Evolutionary conservation across 208 protist species (phyloP).

Genomic region (Angomonas deanei): DNA sequence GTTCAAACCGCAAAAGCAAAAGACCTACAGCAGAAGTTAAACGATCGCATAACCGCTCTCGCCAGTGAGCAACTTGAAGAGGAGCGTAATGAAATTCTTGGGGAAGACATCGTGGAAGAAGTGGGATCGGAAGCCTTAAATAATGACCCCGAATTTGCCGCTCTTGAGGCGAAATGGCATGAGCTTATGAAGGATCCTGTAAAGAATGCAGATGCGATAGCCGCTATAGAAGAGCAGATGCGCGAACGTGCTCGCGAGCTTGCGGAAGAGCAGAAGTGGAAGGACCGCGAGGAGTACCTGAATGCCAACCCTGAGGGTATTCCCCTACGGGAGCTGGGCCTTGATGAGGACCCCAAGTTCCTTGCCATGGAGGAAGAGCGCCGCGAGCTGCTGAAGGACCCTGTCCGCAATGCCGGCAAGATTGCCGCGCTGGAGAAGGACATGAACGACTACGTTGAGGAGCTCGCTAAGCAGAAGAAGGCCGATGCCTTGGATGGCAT

Average conservation of each 20-base stretch:
- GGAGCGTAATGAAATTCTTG: conserved; percentile 40
- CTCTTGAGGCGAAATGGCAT: conserved; percentile 39
- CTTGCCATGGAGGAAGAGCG: conserved; percentile 13
- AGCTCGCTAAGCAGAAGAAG: conserved; percentile 28
- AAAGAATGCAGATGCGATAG: conserved; percentile 25
- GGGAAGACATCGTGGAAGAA: conserved; percentile 55
- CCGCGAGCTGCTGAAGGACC: conserved; percentile 3
- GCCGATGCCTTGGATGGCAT: conserved; percentile 14
- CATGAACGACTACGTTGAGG: conserved; percentile 32
- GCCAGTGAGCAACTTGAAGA: conserved; percentile 17
- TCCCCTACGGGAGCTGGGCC: conserved; percentile 26
- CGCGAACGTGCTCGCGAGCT: conserved; percentile 42
- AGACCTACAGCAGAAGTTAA: conserved; percentile 10
- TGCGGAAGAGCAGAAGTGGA: conserved; percentile 15
- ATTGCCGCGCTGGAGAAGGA: conserved; percentile 17
- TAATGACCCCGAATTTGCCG: conserved; percentile 43
- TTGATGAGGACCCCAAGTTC: conserved; percentile 41
- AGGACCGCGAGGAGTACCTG: conserved; percentile 23
- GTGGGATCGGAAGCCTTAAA: conserved; percentile 45
- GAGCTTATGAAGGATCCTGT: conserved; percentile 29
- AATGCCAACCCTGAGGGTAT: conserved; percentile 43
- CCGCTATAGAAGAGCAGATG: conserved; percentile 39
- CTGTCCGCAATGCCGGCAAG: conserved; percentile 32
- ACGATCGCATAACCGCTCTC: conserved; percentile 13
- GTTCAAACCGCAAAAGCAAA: not conserved